Conservation (phyloP, 2,329 filamentous ascomycete species). For the Chaetomiaceae sp. region DNA sequence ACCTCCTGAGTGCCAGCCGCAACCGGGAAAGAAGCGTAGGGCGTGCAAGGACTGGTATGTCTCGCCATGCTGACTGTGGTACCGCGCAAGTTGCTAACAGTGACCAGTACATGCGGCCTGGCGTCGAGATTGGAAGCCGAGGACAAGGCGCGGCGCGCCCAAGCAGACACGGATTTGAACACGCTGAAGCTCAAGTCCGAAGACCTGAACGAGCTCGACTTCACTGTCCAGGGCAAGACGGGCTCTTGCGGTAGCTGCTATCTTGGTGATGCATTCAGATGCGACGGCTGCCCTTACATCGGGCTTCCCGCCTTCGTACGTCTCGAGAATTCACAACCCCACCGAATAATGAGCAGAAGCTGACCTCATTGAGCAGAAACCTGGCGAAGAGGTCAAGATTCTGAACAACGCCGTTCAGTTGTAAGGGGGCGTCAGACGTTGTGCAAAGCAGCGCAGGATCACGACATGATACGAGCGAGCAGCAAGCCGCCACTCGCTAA, state of each 20-base stretch:
- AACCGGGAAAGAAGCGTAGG: slow-evolving; percentile 79
- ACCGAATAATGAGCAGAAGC: not conserved
- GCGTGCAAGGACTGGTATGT: slow-evolving; percentile 85
- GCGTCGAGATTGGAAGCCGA: slow-evolving; percentile 81
- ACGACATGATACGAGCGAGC: too few relatives aligned
- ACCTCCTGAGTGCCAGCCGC: slow-evolving; percentile 80
- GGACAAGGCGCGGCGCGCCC: slow-evolving; percentile 45
- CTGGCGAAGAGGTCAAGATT: slow-evolving; percentile 86
- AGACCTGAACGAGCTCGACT: slow-evolving; percentile 86
- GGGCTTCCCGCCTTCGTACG: slow-evolving; percentile 75
- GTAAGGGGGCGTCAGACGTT: slow-evolving; percentile 4
- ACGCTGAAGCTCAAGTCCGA: slow-evolving; percentile 65
- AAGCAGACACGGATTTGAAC: slow-evolving; percentile 29
- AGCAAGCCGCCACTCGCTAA: too few relatives aligned
- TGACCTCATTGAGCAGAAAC: slow-evolving; percentile 50
- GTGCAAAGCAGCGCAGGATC: too few relatives aligned
- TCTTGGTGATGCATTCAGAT: slow-evolving; percentile 82
- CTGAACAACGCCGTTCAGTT: slow-evolving; percentile 62
- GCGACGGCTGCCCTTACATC: slow-evolving; percentile 68
- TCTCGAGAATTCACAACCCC: not conserved
- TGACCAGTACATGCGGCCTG: slow-evolving; percentile 67
- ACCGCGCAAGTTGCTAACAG: slow-evolving; percentile 2
- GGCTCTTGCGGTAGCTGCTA: slow-evolving; percentile 93
- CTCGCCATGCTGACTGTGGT: not conserved
- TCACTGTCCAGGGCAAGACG: slow-evolving; percentile 95